Evolutionary conservation across 176 grass and related monocot species (phyloP).

Genomic region (Tillandsia fasciculata): DNA sequence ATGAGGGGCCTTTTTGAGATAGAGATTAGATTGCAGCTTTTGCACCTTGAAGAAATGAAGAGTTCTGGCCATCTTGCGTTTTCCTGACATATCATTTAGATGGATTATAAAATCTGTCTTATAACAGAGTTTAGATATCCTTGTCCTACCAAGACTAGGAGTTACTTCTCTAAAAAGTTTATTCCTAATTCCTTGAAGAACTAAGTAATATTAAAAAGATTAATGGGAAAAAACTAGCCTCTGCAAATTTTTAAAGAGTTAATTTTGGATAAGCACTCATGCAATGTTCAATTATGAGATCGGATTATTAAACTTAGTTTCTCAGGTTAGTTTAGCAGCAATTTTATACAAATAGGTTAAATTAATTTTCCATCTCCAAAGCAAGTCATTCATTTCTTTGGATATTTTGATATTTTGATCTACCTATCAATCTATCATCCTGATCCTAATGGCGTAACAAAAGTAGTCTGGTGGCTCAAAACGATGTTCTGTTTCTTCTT

Average conservation of each 20-base stretch:
- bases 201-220: neutral
- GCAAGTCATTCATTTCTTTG: neutral
- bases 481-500: neutral
- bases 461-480: slow-evolving; percentile 2
- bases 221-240: neutral
- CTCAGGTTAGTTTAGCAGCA: neutral
- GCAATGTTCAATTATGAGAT: neutral
- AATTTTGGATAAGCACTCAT: neutral
- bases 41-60: neutral
- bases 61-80: neutral
- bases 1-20: neutral
- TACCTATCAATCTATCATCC: neutral
- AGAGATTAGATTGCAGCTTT: neutral
- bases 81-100: neutral
- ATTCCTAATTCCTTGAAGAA: neutral
- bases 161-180: neutral
- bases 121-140: neutral
- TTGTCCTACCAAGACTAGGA: neutral
- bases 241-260: neutral
- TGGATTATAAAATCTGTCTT: neutral
- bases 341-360: neutral
- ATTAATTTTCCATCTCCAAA: neutral
- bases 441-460: neutral
- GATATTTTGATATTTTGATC: neutral
- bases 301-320: neutral